Percentiles rank a stretch among this genome's conserved stretches.
Evolutionary conservation across 345 rosid genomes (phyloP).

Genomic region (Zanthoxylum bungeanum): DNA sequence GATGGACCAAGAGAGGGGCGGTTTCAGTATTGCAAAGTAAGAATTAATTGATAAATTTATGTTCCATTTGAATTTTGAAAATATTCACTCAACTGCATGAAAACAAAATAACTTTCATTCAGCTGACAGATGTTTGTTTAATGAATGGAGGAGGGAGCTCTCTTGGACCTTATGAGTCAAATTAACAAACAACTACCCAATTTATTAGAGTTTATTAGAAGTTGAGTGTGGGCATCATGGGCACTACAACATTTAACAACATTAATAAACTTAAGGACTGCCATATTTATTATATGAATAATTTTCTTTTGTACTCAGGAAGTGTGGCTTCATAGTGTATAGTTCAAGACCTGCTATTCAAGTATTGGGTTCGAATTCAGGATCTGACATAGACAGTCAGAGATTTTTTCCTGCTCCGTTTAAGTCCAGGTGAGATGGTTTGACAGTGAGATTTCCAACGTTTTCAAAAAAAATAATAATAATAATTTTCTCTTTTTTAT

Average conservation of each 20-base stretch:
- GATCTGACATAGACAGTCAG: too few species aligned
- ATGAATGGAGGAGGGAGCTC: neutral
- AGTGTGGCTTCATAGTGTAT: too few species aligned
- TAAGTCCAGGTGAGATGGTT: too few species aligned
- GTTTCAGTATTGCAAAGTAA: too few species aligned
- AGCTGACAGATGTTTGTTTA: neutral
- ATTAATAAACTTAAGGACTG: neutral
- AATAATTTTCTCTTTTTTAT: too few species aligned
- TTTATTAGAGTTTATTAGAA: conserved; percentile 27
- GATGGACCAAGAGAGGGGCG: neutral
- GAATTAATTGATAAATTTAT: neutral
- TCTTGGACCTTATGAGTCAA: conserved; percentile 9
- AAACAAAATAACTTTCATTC: neutral
- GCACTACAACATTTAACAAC: neutral
- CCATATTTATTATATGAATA: neutral
- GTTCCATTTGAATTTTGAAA: conserved; percentile 1
- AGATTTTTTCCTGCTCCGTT: too few species aligned
- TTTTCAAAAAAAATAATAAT: too few species aligned
- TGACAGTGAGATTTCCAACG: too few species aligned
- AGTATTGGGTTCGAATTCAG: too few species aligned
- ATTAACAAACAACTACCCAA: conserved; percentile 31
- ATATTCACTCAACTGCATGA: neutral
- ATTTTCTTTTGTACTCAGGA: neutral
- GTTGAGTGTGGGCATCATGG: conserved; percentile 20
- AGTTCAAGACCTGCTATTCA: too few species aligned